Evolutionary conservation across 106 monocot genomes (phyloP).

Genomic region (Cymbidium sinense): DNA sequence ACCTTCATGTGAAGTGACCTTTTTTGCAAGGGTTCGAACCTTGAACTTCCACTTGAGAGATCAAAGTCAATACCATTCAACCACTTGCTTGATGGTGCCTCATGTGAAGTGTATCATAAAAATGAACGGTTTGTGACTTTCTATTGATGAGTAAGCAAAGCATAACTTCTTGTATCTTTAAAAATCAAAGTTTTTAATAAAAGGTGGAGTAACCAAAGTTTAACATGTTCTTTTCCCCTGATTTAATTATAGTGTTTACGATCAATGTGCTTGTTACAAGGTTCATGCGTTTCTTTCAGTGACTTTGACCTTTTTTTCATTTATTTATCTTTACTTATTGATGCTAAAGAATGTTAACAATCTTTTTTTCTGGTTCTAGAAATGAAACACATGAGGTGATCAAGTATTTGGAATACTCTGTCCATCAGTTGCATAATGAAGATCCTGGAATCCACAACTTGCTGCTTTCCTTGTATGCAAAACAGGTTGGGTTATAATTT

Average conservation of each 20-base stretch:
- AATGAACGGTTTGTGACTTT: background rate
- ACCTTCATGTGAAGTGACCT: no score
- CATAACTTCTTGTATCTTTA: background rate
- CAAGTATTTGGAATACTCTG: slow-evolving; percentile 95
- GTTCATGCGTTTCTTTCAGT: background rate
- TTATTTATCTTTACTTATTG: background rate
- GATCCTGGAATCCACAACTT: slow-evolving; percentile 94
- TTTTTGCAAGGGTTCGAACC: no score
- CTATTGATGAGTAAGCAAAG: background rate
- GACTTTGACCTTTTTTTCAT: background rate
- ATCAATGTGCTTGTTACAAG: slow-evolving; percentile 1
- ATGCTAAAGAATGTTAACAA: slow-evolving; percentile 4
- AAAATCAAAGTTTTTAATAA: background rate
- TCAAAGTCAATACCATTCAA: no score
- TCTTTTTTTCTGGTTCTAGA: slow-evolving; percentile 34
- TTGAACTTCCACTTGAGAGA: no score
- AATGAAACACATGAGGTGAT: slow-evolving; percentile 99
- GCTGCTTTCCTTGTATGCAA: slow-evolving; percentile 91
- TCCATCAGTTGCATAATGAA: slow-evolving; percentile 83
- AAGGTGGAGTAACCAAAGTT: background rate
- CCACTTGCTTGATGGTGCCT: background rate
- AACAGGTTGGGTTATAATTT: slow-evolving; percentile 53
- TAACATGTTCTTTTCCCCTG: background rate
- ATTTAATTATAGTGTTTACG: background rate
- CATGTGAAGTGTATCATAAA: background rate